A percentile compares a stretch with the other conserved stretches of the same genome.
These are phyloP conservation scores for Gossypium anomalum DNA, from an alignment of 345 rosid species.

Conservation along the genomic window DNA sequence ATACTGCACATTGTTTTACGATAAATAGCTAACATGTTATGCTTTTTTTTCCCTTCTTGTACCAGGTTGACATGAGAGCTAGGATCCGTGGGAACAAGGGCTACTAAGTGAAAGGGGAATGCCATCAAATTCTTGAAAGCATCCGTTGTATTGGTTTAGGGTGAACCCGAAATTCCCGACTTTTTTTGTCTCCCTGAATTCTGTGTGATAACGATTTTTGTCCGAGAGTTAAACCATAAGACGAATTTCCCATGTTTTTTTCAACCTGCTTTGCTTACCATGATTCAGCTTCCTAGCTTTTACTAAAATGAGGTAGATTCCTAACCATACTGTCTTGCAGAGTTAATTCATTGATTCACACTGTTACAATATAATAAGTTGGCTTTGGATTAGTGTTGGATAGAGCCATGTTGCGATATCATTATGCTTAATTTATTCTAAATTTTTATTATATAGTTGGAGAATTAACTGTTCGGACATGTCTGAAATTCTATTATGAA, in stretches of 20 bases:
- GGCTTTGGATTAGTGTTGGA: background rate
- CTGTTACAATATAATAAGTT: background rate
- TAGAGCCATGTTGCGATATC: background rate
- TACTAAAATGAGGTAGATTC: background rate
- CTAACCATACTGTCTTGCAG: background rate
- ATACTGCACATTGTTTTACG: background rate
- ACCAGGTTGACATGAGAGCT: slow-evolving; percentile 94
- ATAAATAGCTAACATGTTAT: background rate
- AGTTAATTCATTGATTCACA: no score
- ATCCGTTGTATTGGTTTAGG: background rate
- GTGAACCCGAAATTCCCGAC: background rate
- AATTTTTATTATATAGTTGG: background rate
- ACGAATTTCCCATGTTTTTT: background rate
- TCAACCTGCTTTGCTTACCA: background rate
- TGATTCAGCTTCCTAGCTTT: background rate
- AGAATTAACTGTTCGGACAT: background rate
- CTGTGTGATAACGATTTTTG: background rate
- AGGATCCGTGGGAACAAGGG: slow-evolving; percentile 97
- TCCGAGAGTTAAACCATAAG: background rate
- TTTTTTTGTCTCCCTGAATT: background rate
- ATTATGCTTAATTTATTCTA: background rate
- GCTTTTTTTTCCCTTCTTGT: background rate
- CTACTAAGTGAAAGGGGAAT: slow-evolving; percentile 38
- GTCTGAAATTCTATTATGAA: no score
- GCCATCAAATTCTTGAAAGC: background rate